A percentile compares a stretch with the other conserved stretches of the same genome.
Conservation (phyloP, 805 yeast genomes). For the Hanseniaspora thailandica region DNA sequence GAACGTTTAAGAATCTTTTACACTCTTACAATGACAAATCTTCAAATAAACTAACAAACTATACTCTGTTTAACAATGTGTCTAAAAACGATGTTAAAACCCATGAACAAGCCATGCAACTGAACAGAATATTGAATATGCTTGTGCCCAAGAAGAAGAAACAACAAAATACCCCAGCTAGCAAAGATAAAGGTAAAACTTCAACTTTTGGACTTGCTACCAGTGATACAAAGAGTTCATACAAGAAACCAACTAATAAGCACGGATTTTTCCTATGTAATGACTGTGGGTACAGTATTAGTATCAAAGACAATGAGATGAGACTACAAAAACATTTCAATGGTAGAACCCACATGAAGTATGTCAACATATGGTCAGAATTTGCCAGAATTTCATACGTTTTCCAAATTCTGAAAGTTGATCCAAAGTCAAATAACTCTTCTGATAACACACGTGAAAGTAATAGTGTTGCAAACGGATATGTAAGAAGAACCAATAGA, state of each 20-base stretch:
- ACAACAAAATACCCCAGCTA: too few species aligned
- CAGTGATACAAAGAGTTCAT: not conserved
- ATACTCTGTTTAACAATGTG: not conserved
- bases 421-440: not conserved
- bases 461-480: not conserved
- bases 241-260: not conserved
- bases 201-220: constrained; percentile 1
- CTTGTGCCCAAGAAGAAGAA: not conserved
- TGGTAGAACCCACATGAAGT: constrained; percentile 79
- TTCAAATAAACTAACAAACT: not conserved
- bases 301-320: constrained; percentile 75
- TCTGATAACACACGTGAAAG: not conserved
- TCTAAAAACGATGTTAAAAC: not conserved
- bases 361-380: constrained; percentile 58
- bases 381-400: constrained; percentile 32
- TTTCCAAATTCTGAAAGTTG: constrained; percentile 20
- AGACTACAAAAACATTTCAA: constrained; percentile 80
- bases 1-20: not conserved
- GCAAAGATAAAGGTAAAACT: not conserved
- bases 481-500: constrained; percentile 1
- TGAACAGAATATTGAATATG: not conserved
- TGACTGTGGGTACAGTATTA: constrained; percentile 78
- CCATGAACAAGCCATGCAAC: not conserved
- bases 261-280: constrained; percentile 38
- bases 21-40: not conserved